Evolutionary conservation across 129 eudicot genomes (phyloP), one percentile per base, ranked within the genome.

Genomic region (Chrysanthemum lavandulifolium): DNA sequence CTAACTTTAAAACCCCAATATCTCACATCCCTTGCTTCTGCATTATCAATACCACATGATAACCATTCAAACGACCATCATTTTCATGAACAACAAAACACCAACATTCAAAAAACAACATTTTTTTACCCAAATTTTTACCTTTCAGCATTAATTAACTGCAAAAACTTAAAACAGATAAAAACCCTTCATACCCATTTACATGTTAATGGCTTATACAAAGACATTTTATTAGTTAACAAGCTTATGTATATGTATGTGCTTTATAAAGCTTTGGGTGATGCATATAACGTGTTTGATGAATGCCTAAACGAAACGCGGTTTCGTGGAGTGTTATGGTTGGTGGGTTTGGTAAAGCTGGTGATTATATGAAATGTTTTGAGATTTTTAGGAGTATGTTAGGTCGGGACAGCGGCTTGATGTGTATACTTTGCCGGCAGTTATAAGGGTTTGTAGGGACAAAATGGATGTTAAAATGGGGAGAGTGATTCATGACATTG

Each of bases 291-390:
- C 5, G 18, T 87, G 87, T 90, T 90, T 69, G 82, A 75, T 65
- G 71, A 73, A 81, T 90, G 83, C 57, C 76, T 45, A 84, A 73
- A 31, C 77, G 86, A 90, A 76, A 84, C 69, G 47, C 90, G 1
- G 76, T 72, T 75, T 86, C 89, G 31, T 89, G 96, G 96, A 82
- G 96, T 80, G 86, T 84, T 75, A 82, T 86, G 83, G 71, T 89
- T 70, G 92, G 92, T 76, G 96, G 96, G 65, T 86, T 73, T 84
- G 83, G 88, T 9, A 89, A 84, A 57, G 81, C 75, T 72, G 76
- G 84, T 25, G 75, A 82, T n/a, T 73, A 72, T 70, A 19, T 25
- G 12, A 82, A 69, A 18, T 86, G 92, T 53, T 89, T 77, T 47
- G 74, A 76, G 51, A 80, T 73, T 15, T 89, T 89, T 78, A 86